Conservation (phyloP, 306 rosid species). For the Vicia faba region DNA sequence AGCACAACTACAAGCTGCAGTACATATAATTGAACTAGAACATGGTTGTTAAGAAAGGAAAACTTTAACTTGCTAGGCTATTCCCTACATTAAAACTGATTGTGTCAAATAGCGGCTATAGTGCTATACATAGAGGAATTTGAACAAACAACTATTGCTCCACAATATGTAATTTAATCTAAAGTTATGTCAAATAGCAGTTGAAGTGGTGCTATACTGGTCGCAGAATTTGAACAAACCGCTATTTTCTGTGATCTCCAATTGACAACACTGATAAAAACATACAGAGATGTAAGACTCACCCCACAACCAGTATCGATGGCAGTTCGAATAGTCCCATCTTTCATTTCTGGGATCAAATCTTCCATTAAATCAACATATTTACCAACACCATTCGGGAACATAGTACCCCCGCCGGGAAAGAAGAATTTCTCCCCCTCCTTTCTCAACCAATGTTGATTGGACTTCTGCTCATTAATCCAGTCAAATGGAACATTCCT, state of each 20-base stretch:
- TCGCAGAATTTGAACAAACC: neutral
- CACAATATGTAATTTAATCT: neutral
- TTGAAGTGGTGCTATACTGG: neutral
- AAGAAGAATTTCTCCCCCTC: constrained; percentile 93
- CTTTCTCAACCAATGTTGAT: constrained; percentile 93
- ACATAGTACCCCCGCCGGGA: constrained; percentile 99
- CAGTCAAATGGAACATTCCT: constrained; percentile 98
- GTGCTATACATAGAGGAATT: neutral
- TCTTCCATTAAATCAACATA: constrained; percentile 86
- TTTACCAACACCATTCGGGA: constrained; percentile 87
- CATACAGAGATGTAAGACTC: constrained; percentile 40
- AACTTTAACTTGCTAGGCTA: constrained; percentile 3
- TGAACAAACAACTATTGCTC: neutral
- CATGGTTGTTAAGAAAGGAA: constrained; percentile 1
- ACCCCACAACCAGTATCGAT: constrained; percentile 99
- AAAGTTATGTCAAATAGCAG: neutral
- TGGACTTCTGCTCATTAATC: constrained; percentile 94
- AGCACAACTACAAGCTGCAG: constrained; percentile 6
- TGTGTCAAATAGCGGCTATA: neutral
- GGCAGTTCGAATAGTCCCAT: constrained; percentile 91
- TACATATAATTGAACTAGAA: neutral
- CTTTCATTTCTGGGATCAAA: constrained; percentile 92
- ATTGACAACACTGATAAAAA: neutral
- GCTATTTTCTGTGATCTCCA: neutral
- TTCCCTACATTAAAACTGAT: neutral